Evolutionary conservation across 2,329 filamentous ascomycete species (phyloP).

Genomic region (Aspergillus candidus): DNA sequence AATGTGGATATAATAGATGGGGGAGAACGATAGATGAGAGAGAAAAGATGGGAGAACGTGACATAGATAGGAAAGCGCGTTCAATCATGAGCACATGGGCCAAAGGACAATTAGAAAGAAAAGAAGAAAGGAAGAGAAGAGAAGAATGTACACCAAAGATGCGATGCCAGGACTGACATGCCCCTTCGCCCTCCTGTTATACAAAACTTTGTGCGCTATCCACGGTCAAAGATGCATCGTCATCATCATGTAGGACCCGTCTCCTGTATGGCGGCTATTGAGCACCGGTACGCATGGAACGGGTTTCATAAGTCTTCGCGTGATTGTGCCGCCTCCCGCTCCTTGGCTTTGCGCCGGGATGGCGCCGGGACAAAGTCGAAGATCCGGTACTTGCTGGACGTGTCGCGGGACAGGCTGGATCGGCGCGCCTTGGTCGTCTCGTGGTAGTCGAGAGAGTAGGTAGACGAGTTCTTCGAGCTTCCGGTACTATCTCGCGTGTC

Average conservation of each 20-base stretch:
- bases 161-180: constrained; percentile 6
- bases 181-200: constrained; percentile 13
- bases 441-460: constrained; percentile 38
- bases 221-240: neutral
- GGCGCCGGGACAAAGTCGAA: constrained; percentile 41
- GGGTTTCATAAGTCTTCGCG: constrained; percentile 30
- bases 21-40: constrained; percentile 5
- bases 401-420: constrained; percentile 35
- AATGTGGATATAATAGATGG: neutral
- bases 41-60: constrained; percentile 6
- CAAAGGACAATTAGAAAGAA: constrained; percentile 5
- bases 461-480: constrained; percentile 44
- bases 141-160: constrained; percentile 24
- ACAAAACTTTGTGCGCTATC: constrained; percentile 11
- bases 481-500: constrained; percentile 38
- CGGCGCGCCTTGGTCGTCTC: constrained; percentile 32
- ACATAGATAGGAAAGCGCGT: constrained; percentile 19
- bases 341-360: constrained; percentile 37
- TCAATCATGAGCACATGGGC: constrained; percentile 31
- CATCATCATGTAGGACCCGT: neutral
- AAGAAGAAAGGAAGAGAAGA: constrained; percentile 6
- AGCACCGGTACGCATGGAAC: constrained; percentile 11
- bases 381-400: constrained; percentile 38
- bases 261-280: neutral
- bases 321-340: constrained; percentile 32